Percentiles rank a stretch among this genome's conserved stretches.
phyloP scores from a whole-genome alignment of 495 filamentous ascomycete genomes.

The Chaetomium fimeti region DNA sequence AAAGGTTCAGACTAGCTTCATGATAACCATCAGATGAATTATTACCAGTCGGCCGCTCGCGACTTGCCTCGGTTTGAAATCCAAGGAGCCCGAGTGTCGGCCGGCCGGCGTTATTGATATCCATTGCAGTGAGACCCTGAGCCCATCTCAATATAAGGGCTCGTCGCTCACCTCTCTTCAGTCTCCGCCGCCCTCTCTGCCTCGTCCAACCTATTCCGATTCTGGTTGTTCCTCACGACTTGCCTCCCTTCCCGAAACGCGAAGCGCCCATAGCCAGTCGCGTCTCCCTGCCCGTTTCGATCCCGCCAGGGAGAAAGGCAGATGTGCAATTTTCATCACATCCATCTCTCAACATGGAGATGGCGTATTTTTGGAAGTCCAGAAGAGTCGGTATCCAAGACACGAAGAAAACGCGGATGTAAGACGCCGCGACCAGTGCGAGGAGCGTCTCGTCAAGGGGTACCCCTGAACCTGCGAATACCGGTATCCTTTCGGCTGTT shows the following conservation, averaged over 20 bases:
- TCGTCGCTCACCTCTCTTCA: background rate
- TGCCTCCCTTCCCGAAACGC: background rate
- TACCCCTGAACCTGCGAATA: slow-evolving; percentile 14
- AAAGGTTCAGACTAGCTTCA: too few relatives aligned
- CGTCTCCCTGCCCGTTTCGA: slow-evolving; percentile 1
- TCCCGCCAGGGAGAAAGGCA: slow-evolving; percentile 7
- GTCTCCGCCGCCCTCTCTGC: background rate
- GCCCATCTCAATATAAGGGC: too few relatives aligned
- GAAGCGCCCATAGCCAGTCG: background rate
- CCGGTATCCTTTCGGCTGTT: background rate
- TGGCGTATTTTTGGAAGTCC: slow-evolving; percentile 6
- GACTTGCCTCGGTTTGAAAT: too few relatives aligned
- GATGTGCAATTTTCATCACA: slow-evolving; percentile 11
- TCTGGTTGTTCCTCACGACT: background rate
- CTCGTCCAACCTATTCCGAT: background rate
- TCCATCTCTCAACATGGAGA: slow-evolving; percentile 1
- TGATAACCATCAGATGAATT: too few relatives aligned
- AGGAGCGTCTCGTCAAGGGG: slow-evolving; percentile 11
- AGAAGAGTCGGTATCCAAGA: slow-evolving; percentile 15
- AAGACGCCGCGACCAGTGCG: slow-evolving; percentile 1
- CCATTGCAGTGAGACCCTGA: too few relatives aligned
- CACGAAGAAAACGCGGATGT: slow-evolving; percentile 10
- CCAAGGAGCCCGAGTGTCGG: too few relatives aligned
- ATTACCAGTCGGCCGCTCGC: too few relatives aligned
- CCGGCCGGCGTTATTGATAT: too few relatives aligned